Percentiles rank a stretch among this genome's conserved stretches.
Evolutionary conservation across 148 eudicot species (phyloP).

Genomic region (Persicaria maculosa): DNA sequence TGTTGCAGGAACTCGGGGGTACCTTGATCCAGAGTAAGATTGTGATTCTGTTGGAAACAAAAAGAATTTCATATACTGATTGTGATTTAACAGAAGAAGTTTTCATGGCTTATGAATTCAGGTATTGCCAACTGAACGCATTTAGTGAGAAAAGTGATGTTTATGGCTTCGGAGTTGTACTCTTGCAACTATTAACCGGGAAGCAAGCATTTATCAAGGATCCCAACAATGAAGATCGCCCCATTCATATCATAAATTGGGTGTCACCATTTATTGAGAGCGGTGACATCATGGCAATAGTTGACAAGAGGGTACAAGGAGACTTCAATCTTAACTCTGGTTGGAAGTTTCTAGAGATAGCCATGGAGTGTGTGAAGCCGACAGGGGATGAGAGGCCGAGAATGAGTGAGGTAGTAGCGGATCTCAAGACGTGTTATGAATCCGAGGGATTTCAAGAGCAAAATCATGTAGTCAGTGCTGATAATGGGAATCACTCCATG

Average conservation of each 20-base stretch:
- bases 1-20: slow-evolving; percentile 34
- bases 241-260: background rate
- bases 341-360: background rate
- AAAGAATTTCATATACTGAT: too few species aligned
- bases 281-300: background rate
- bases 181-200: slow-evolving; percentile 35
- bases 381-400: background rate
- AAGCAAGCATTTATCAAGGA: background rate
- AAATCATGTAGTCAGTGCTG: background rate
- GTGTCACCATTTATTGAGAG: background rate
- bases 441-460: background rate
- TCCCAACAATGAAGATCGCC: background rate
- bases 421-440: background rate
- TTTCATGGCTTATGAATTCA: slow-evolving; percentile 3
- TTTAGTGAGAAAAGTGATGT: slow-evolving; percentile 29
- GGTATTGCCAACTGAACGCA: slow-evolving; percentile 2
- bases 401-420: background rate
- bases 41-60: background rate
- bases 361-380: slow-evolving; percentile 4
- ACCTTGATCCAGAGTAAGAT: slow-evolving; percentile 43
- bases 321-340: background rate
- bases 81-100: background rate
- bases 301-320: background rate
- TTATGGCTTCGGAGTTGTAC: slow-evolving; percentile 30
- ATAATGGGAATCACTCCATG: too few species aligned